Percentiles rank a stretch among this genome's conserved stretches.
phyloP scores from a whole-genome alignment of 192 early-diverging fungal species.

The Backusella australiensis region DNA sequence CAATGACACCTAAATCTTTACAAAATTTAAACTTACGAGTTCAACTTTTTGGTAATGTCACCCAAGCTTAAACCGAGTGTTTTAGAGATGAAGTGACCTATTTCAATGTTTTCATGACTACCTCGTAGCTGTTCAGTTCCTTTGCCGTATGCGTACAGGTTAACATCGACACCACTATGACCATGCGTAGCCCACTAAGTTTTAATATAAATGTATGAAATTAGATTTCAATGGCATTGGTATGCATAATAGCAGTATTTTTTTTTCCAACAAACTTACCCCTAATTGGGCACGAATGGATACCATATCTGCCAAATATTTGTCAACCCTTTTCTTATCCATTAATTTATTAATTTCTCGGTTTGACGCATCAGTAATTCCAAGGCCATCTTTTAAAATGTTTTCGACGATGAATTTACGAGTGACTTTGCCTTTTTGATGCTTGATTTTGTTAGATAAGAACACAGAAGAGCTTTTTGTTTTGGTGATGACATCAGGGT shows the following conservation, averaged over 20 bases:
- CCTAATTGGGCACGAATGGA: conserved; percentile 60
- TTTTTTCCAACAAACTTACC: conserved; percentile 22
- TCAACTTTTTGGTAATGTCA: conserved; percentile 46
- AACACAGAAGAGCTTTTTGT: conserved; percentile 69
- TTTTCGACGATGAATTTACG: conserved; percentile 51
- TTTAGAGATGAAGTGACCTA: conserved; percentile 69
- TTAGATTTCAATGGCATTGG: background rate
- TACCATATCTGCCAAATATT: conserved; percentile 50
- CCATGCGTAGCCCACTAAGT: conserved; percentile 84
- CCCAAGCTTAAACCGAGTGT: conserved; percentile 61
- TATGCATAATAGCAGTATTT: background rate
- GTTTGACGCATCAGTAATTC: conserved; percentile 67
- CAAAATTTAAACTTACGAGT: background rate
- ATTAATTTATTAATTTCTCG: conserved; percentile 50
- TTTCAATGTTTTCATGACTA: conserved; percentile 89
- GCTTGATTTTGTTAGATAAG: conserved; percentile 29
- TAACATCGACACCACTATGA: conserved; percentile 95
- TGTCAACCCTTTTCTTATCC: conserved; percentile 20
- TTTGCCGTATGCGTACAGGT: conserved; percentile 82
- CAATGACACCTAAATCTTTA: background rate
- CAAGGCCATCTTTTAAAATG: conserved; percentile 53
- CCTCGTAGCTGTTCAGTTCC: conserved; percentile 62
- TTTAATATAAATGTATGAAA: conserved; percentile 16
- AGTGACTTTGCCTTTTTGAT: conserved; percentile 55
- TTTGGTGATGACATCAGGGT: conserved; percentile 67